Evolutionary conservation across 176 grass and related monocot genomes (phyloP).

Genomic region (Saccharum spontaneum): DNA sequence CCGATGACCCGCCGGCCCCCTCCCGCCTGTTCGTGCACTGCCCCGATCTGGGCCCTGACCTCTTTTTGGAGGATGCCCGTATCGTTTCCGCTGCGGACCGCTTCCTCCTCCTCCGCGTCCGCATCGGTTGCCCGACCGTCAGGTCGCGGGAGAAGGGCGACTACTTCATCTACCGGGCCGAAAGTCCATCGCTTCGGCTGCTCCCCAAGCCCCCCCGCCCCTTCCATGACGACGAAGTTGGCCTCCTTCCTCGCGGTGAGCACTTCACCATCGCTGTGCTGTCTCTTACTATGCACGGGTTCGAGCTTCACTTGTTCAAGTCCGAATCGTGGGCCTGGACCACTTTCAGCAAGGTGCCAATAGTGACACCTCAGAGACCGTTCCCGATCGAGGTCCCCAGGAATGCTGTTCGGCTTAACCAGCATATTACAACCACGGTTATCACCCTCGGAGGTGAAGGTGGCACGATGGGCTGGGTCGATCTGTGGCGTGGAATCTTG

Average conservation of each 20-base stretch:
- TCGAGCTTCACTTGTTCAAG: neutral
- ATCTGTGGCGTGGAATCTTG: neutral
- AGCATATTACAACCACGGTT: slow-evolving; percentile 5
- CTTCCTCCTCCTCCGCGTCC: neutral
- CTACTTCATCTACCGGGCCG: slow-evolving; percentile 12
- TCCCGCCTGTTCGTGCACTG: slow-evolving; percentile 2
- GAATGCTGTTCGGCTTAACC: neutral
- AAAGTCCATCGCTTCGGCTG: neutral
- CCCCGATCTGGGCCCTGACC: neutral
- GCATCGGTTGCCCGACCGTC: neutral
- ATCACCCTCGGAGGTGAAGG: neutral
- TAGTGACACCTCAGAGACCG: neutral
- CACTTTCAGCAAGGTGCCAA: neutral
- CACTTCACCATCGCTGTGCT: too few relatives aligned
- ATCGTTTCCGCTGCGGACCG: neutral
- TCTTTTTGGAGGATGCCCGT: neutral
- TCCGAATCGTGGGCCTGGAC: neutral
- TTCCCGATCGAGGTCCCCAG: neutral
- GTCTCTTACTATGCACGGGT: neutral
- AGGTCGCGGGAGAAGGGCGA: neutral
- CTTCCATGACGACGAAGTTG: too few relatives aligned
- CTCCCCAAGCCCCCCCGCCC: neutral
- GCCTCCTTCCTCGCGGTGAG: too few relatives aligned
- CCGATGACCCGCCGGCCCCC: neutral
- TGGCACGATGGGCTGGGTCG: slow-evolving; percentile 1